Evolutionary conservation across 75 land plant genomes (phyloP), one percentile per base, ranked within the genome.

Genomic region (Picea glauca): DNA sequence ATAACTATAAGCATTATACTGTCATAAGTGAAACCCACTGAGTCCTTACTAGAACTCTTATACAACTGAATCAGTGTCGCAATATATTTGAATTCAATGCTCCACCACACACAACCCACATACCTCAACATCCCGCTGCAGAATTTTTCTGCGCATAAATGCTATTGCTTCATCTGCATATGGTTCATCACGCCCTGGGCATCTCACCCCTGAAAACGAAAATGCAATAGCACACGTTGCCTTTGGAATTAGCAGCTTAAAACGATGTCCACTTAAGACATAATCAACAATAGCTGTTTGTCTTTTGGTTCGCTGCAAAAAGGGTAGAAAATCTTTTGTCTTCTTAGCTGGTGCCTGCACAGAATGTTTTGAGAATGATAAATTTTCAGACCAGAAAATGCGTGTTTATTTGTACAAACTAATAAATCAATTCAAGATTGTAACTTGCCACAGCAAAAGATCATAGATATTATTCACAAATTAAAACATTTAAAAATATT

Each of bases 71-170:
- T 4, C 62, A 21, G 26, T 26, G 17, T 17, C 38, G 8, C 26
- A 38, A 68, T 18, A 17, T 64, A 68, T 38, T 43, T 54, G 26
- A n/a, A 40, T n/a, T 20, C n/a, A 70, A 20, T 70, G 11, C 3
- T n/a, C 43, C 0, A 20, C 23, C 7, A 56, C 58, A 31, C 7
- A 56, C 67, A 56, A 58, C 78, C 60, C 58, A 62, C 78, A 43
- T 77, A 98, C 99, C 96, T 98, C 99, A n/a, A 98, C 99, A 87
- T 98, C 96, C 72, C 94, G 84, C 82, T 98, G 99, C 74, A 91
- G 79, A 54, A 95, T 93, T 80, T 89, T 92, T 38, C 94, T 72
- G 79, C 99, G 84, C 99, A 98, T 98, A 43, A 98, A 87, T 60
- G 94, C 89, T 63, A 98, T 87, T 5, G 99, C 98, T 60, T 98